A percentile compares a stretch with the other conserved stretches of the same genome.
Evolutionary conservation across 805 yeast species (phyloP).

Genomic region (Brettanomyces naardenensis): DNA sequence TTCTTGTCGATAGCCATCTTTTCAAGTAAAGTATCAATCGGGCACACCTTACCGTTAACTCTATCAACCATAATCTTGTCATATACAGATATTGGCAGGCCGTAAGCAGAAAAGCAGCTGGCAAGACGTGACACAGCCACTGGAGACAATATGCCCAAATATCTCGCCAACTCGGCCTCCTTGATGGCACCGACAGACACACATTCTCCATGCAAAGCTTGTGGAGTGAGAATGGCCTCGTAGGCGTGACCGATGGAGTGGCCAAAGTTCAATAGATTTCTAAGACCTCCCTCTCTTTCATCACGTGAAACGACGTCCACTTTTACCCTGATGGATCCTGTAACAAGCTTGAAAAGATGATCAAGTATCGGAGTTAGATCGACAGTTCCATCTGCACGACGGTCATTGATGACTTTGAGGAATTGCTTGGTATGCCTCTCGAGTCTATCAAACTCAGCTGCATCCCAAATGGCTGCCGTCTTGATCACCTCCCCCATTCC

Average conservation of each 20-base stretch:
- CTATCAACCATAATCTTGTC: conserved; percentile 68
- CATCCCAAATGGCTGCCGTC: conserved; percentile 98
- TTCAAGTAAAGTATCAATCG: conserved; percentile 63
- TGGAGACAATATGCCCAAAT: conserved; percentile 80
- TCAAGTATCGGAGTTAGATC: conserved; percentile 64
- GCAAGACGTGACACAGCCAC: conserved; percentile 88
- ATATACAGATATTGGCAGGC: conserved; percentile 70
- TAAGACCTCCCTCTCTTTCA: conserved; percentile 90
- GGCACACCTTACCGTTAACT: conserved; percentile 61
- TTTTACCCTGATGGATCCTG: conserved; percentile 82
- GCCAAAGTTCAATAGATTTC: conserved; percentile 91
- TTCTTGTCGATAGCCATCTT: conserved; percentile 96
- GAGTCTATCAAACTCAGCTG: conserved; percentile 73
- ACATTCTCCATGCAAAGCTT: conserved; percentile 96
- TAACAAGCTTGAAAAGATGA: conserved; percentile 69
- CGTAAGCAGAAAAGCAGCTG: conserved; percentile 77
- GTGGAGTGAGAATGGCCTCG: conserved; percentile 95
- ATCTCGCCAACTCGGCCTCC: conserved; percentile 94
- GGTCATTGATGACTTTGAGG: conserved; percentile 51
- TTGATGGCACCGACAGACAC: conserved; percentile 94
- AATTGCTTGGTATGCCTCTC: conserved; percentile 70
- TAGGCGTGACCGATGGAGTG: conserved; percentile 97
- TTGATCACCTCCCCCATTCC: conserved; percentile 98
- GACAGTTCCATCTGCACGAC: conserved; percentile 34
- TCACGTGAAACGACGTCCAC: conserved; percentile 91